These are phyloP conservation scores for Rhizophagus clarus DNA, from an alignment of 192 early-diverging fungal genomes.

Conservation along the genomic window DNA sequence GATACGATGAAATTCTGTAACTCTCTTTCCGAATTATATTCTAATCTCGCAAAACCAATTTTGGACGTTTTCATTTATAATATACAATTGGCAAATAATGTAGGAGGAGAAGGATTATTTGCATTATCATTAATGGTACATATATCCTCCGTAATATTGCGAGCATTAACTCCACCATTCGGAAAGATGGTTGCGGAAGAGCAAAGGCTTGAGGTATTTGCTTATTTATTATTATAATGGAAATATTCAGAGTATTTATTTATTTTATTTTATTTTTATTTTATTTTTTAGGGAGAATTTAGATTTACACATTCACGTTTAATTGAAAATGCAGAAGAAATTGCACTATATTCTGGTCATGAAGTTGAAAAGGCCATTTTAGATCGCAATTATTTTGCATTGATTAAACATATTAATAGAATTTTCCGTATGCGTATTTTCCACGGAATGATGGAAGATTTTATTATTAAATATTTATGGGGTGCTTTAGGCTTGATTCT, in stretches of 20 bases:
- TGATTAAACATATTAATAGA: conserved; percentile 86
- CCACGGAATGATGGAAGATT: conserved; percentile 96
- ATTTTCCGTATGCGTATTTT: conserved; percentile 85
- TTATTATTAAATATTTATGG: conserved; percentile 99
- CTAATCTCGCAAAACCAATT: conserved; percentile 93
- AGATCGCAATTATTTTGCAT: conserved; percentile 72
- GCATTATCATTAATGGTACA: conserved; percentile 80
- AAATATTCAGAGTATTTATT: background rate
- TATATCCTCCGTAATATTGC: conserved; percentile 73
- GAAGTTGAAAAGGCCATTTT: conserved; percentile 82
- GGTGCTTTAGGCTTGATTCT: conserved; percentile 86
- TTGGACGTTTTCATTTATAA: conserved; percentile 95
- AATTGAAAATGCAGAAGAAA: conserved; percentile 95
- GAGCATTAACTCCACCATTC: conserved; percentile 90
- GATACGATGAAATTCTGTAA: conserved; percentile 91
- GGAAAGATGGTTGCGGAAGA: conserved; percentile 94
- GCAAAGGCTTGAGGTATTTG: conserved; percentile 72
- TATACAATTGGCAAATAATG: conserved; percentile 78
- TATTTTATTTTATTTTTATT: conserved; percentile 27
- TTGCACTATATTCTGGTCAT: conserved; percentile 89
- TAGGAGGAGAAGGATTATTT: conserved; percentile 86
- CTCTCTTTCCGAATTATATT: conserved; percentile 86
- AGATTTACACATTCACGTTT: conserved; percentile 92
- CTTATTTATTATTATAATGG: background rate
- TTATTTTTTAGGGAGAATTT: conserved; percentile 78